Conservation (phyloP, 345 rosid genomes). For the Murraya paniculata region DNA sequence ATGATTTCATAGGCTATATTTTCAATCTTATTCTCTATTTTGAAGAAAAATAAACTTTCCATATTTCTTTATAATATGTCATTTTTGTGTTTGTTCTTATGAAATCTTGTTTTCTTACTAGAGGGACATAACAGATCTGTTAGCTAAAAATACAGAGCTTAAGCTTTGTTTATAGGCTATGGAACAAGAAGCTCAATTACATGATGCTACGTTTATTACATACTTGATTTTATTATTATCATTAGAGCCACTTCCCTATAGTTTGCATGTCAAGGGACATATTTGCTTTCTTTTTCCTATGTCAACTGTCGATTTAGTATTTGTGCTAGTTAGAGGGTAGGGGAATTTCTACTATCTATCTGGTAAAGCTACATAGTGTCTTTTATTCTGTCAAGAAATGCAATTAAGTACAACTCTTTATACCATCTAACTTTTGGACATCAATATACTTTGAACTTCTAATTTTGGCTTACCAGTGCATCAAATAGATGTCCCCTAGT, state of each 20-base stretch:
- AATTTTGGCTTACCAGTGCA: background rate
- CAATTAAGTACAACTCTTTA: background rate
- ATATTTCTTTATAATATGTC: background rate
- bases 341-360: background rate
- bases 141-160: constrained; percentile 80
- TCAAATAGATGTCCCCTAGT: background rate
- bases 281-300: background rate
- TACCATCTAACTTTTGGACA: background rate
- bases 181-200: constrained; percentile 84
- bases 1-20: background rate
- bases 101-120: constrained; percentile 26
- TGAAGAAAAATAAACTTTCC: background rate
- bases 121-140: constrained; percentile 87
- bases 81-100: background rate
- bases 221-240: background rate
- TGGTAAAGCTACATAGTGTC: background rate
- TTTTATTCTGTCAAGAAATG: background rate
- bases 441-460: background rate
- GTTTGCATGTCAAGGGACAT: background rate
- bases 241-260: background rate
- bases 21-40: background rate
- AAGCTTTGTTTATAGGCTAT: constrained; percentile 84
- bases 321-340: too few relatives aligned
- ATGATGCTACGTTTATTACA: constrained; percentile 53
- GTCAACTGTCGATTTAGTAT: background rate